Evolutionary conservation across 2,329 filamentous ascomycete species (phyloP), one percentile per base, ranked within the genome.

Genomic region (Ophiostoma novo-ulmi): DNA sequence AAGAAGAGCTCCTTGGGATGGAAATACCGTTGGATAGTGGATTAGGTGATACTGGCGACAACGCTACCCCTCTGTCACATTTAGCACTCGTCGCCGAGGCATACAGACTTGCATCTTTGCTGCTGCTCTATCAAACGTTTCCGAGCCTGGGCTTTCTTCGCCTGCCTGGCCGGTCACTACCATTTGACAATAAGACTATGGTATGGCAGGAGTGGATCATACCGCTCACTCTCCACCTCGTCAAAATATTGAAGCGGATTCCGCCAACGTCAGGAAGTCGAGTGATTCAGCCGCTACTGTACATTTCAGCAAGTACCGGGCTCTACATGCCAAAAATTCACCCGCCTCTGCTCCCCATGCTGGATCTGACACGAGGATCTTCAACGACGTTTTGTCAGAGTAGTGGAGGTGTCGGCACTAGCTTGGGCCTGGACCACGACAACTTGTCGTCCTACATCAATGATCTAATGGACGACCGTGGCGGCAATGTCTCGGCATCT

Each of bases 201-300:
- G 65, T 67, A 22, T 67, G 65, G 65, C 65, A 67, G 39, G 65
- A 67, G 41, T 67, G 65, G 65, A 67, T 67, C 11, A 67, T 67
- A 6, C 65, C 65, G 3, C 22, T 67, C 11, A 48, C 38, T 31
- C 65, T 67, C 7, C 65, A 67, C 39, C 39, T 67, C 2, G 26
- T 67, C 39, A 67, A 39, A 20, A 67, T 67, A 17, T 26, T 67
- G 65, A 44, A 67, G 14, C 39, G 22, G 1, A 67, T 67, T 31
- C 65, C 65, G 1, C 65, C 65, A 44, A 67, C 39, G 14, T 67
- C 65, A n/a, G 65, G 65, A 14, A 67, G 65, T 6, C 65, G 65
- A 11, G 65, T 67, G n/a, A 67, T 67, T 26, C 65, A 67, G 39
- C 65, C 65, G 4, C 65, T 67, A 4, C 22, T 67, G 38, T 67